Percentiles rank a stretch among this genome's conserved stretches.
Evolutionary conservation across 202 grass and related monocot genomes (phyloP).

Genomic region (Setaria italica): DNA sequence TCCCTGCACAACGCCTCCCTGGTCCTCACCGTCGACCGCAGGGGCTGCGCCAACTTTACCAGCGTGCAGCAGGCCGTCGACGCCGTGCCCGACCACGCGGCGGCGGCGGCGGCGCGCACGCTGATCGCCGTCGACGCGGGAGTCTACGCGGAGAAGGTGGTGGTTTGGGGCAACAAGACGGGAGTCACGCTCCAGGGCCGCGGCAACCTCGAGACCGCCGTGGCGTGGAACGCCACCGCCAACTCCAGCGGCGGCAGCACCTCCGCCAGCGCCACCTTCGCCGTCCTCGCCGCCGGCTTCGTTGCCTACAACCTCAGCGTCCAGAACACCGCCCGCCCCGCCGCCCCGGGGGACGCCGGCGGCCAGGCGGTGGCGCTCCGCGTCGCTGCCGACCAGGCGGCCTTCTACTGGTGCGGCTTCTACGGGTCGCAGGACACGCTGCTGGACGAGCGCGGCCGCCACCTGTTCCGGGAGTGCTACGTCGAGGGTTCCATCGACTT

Average conservation of each 20-base stretch:
- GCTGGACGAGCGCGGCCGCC: slow-evolving; percentile 76
- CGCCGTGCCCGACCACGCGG: slow-evolving; percentile 53
- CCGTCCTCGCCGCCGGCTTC: slow-evolving; percentile 67
- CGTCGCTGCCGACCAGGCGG: slow-evolving; percentile 73
- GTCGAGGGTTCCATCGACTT: slow-evolving; percentile 94
- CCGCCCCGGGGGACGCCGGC: slow-evolving; percentile 59
- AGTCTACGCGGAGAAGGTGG: slow-evolving; percentile 78
- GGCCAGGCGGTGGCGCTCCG: slow-evolving; percentile 80
- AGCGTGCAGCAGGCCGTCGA: slow-evolving; percentile 78
- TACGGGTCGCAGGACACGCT: slow-evolving; percentile 84
- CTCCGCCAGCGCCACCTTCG: slow-evolving; percentile 59
- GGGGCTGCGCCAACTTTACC: slow-evolving; percentile 76
- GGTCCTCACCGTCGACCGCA: slow-evolving; percentile 68
- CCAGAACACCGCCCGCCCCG: slow-evolving; percentile 67
- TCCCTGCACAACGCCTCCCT: slow-evolving; percentile 61
- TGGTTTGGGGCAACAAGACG: slow-evolving; percentile 73
- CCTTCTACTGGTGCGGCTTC: slow-evolving; percentile 82
- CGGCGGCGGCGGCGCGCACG: slow-evolving; percentile 29
- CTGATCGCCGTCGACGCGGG: slow-evolving; percentile 69
- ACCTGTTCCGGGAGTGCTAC: slow-evolving; percentile 73
- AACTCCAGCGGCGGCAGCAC: slow-evolving; percentile 71
- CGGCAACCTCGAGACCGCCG: slow-evolving; percentile 64
- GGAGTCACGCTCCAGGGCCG: slow-evolving; percentile 67
- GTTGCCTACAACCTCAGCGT: slow-evolving; percentile 75
- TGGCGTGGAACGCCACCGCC: slow-evolving; percentile 81